Conservation (phyloP, 2,329 filamentous ascomycete species). For the Sclerotiophoma versabilis region DNA sequence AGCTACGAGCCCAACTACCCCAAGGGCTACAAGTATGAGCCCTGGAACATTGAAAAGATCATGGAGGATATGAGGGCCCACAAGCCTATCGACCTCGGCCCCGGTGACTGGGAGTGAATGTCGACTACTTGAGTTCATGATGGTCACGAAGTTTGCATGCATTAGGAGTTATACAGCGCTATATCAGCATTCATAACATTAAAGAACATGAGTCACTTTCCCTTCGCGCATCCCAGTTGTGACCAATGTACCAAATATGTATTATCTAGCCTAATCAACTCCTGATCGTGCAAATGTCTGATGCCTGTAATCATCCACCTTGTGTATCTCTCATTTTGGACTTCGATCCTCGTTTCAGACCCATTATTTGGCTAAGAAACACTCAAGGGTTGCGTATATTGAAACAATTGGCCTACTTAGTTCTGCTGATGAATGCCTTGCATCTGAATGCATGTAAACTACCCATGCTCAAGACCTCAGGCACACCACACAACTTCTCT, state of each 20-base stretch:
- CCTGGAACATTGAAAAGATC: constrained; percentile 54
- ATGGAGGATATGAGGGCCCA: constrained; percentile 50
- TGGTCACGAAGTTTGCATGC: not conserved
- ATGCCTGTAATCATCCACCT: no score
- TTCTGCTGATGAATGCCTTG: not conserved
- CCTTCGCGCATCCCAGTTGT: no score
- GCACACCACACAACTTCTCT: not conserved
- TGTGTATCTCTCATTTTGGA: not conserved
- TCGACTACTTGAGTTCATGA: not conserved
- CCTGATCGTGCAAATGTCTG: no score
- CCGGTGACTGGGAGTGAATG: constrained; percentile 46
- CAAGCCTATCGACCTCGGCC: constrained; percentile 42
- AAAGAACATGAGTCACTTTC: not conserved
- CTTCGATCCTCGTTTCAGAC: no score
- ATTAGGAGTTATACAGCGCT: constrained; percentile 8
- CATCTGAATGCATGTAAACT: not conserved
- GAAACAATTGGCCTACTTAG: no score
- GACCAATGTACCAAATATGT: no score
- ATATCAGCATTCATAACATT: not conserved
- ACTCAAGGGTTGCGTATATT: no score
- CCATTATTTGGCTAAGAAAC: no score
- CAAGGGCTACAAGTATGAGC: constrained; percentile 50
- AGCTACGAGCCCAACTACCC: constrained; percentile 55
- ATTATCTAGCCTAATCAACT: no score
- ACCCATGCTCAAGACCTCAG: not conserved